A percentile compares a stretch with the other conserved stretches of the same genome.
phyloP scores from a whole-genome alignment of 202 grass and related monocot species.

The Elaeis oleifera region DNA sequence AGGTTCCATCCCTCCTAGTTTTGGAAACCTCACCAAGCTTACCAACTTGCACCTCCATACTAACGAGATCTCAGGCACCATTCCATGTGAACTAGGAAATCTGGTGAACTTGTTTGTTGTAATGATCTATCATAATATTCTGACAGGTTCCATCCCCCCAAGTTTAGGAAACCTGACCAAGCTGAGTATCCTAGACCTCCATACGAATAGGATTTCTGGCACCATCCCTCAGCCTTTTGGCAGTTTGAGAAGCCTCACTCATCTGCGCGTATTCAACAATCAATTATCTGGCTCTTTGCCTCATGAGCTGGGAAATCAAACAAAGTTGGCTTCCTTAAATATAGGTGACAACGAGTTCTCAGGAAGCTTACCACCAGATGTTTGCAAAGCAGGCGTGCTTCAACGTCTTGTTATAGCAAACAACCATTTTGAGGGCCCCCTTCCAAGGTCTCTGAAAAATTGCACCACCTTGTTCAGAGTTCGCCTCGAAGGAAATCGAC shows the following conservation, averaged over 20 bases:
- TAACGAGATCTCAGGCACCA: slow-evolving; percentile 4
- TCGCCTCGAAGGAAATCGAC: not conserved
- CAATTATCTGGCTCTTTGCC: slow-evolving; percentile 13
- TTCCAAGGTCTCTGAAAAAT: not conserved
- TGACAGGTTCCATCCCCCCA: slow-evolving; percentile 2
- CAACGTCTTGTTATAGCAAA: not conserved
- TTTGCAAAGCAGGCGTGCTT: too few relatives aligned
- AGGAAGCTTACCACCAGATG: too few relatives aligned
- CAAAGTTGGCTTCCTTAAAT: not conserved
- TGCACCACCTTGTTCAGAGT: not conserved
- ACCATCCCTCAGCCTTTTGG: slow-evolving; percentile 6
- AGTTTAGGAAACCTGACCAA: not conserved
- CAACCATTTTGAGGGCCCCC: not conserved
- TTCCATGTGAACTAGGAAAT: slow-evolving; percentile 10
- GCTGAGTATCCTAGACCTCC: not conserved
- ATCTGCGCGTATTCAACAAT: not conserved
- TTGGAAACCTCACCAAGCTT: slow-evolving; percentile 13
- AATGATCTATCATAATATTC: slow-evolving; percentile 9
- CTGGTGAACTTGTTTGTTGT: slow-evolving; percentile 4
- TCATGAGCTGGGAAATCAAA: not conserved
- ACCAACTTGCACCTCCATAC: not conserved
- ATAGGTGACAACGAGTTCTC: not conserved
- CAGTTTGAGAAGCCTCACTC: not conserved
- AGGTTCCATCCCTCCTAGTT: slow-evolving; percentile 3
- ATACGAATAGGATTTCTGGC: not conserved